Percentiles rank a stretch among this genome's conserved stretches.
Evolutionary conservation across 2,329 filamentous ascomycete genomes (phyloP).

Genomic region (Hypomyces perniciosus): DNA sequence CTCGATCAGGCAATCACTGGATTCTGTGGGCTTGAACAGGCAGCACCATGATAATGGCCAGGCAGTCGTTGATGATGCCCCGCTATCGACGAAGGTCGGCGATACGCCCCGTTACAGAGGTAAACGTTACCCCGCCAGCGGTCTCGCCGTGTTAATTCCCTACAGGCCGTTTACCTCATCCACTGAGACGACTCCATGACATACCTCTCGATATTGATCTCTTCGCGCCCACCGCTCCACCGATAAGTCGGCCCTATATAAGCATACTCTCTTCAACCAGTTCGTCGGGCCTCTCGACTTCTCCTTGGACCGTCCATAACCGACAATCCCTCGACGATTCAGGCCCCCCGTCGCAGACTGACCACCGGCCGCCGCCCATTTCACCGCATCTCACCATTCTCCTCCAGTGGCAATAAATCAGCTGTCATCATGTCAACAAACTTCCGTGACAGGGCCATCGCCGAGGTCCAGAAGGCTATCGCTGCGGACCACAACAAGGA

Average conservation of each 20-base stretch:
- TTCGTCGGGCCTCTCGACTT: not conserved
- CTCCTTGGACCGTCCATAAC: not conserved
- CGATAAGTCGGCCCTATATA: not conserved
- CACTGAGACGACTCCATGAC: not conserved
- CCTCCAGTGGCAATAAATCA: conserved; percentile 1
- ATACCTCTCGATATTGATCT: not conserved
- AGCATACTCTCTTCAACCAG: not conserved
- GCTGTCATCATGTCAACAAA: conserved; percentile 76
- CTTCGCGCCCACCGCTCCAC: conserved; percentile 4
- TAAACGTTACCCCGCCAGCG: conserved; percentile 15
- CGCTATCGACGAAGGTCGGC: conserved; percentile 8
- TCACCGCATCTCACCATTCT: not conserved
- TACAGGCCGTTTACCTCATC: conserved; percentile 3
- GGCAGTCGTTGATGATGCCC: conserved; percentile 6
- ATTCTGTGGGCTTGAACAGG: too few species aligned
- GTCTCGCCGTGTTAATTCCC: conserved; percentile 1
- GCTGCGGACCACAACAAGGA: conserved; percentile 91
- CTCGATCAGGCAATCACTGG: too few species aligned
- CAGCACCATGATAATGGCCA: not conserved
- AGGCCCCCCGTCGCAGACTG: not conserved
- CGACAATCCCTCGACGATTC: not conserved
- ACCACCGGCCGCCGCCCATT: conserved; percentile 3
- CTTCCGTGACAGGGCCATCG: conserved; percentile 94
- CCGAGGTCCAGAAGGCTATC: conserved; percentile 95
- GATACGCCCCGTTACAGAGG: conserved; percentile 11